Base-by-base conservation (phyloP, 441 rosid genomes). In the Raphanus hybrid region DNA sequence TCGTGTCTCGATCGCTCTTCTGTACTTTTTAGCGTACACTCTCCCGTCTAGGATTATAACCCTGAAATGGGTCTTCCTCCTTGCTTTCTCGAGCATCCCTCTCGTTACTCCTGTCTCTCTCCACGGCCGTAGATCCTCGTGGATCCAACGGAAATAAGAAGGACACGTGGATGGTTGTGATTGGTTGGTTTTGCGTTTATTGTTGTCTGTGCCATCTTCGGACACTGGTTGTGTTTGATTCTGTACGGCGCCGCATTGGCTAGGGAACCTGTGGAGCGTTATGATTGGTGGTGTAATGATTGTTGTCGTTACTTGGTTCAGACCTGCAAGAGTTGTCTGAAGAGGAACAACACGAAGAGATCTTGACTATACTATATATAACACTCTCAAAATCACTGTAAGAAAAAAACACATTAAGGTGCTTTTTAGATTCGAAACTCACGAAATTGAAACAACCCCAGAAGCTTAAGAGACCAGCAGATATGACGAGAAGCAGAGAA, bases 101-200 rank as follows among this genome's bases (percentile, higher is more conserved):
- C 83, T 72, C 0, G 87, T 87, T 71, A 89, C 81, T 29, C 92
- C 86, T 2, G 72, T 78, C 14, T 63, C 78, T 74, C 72, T 81
- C 92, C 92, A 89, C 2, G 82, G 88, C 85, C 76, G 78, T 4
- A 89, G 82, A 81, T 87, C 92, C 64, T 89, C 86, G 34, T 84
- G 86, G 60, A 89, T 87, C 92, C 89, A 89, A 26, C 82, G 81
- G 81, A 89, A 89, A 77, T 87, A 82, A 3, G 83, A 62, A 0
- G 91, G 91, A 67, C 89, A 88, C 16, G 81, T 72, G 43, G 75
- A 23, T 23, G 79, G 64, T 66, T 55, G 6, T 39, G 74, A 68
- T 32, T 66, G 57, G 67, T 14, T 45, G 50, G n/a, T 41, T 14
- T 9, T 71, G 2, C 1, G 43, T 2, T 67, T 67, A 3, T 41